Conservation (phyloP, 2,329 filamentous ascomycete genomes). For the Neurospora crassa region DNA sequence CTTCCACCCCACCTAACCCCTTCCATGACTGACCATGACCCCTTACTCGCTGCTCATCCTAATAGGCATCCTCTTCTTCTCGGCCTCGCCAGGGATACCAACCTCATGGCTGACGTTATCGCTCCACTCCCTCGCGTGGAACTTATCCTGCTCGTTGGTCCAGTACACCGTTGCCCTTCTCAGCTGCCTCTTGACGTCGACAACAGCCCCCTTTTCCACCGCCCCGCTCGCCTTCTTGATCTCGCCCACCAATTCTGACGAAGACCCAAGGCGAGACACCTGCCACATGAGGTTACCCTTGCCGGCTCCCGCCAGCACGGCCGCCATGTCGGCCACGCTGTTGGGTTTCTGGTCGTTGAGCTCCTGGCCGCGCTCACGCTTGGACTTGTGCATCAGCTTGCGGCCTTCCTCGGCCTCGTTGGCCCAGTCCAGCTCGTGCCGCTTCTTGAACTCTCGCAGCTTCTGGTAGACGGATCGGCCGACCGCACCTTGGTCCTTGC, state of each 20-base stretch:
- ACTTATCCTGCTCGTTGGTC: conserved; percentile 37
- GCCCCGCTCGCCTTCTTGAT: neutral
- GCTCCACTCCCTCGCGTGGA: conserved; percentile 40
- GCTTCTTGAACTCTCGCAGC: conserved; percentile 52
- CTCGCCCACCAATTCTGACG: neutral
- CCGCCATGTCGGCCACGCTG: conserved; percentile 53
- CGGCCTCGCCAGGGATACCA: conserved; percentile 23
- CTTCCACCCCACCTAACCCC: neutral
- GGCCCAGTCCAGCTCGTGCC: conserved; percentile 54
- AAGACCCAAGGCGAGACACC: conserved; percentile 5
- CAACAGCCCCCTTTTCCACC: conserved; percentile 2
- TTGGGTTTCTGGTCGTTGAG: conserved; percentile 54
- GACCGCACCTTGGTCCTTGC: conserved; percentile 35
- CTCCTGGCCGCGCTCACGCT: conserved; percentile 36
- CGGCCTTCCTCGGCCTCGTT: conserved; percentile 23
- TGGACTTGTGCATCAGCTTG: conserved; percentile 32
- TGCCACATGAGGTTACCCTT: conserved; percentile 39
- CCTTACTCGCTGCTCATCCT: neutral
- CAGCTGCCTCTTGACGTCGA: conserved; percentile 10
- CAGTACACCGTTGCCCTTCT: conserved; percentile 38
- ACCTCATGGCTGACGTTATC: conserved; percentile 42
- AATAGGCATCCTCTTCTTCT: conserved; percentile 1
- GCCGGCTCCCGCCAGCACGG: conserved; percentile 42
- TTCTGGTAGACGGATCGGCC: conserved; percentile 53
- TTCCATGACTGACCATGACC: neutral